Evolutionary conservation across 1,284 basidiomycete species (phyloP).

Genomic region (Neonothopanus nambi): DNA sequence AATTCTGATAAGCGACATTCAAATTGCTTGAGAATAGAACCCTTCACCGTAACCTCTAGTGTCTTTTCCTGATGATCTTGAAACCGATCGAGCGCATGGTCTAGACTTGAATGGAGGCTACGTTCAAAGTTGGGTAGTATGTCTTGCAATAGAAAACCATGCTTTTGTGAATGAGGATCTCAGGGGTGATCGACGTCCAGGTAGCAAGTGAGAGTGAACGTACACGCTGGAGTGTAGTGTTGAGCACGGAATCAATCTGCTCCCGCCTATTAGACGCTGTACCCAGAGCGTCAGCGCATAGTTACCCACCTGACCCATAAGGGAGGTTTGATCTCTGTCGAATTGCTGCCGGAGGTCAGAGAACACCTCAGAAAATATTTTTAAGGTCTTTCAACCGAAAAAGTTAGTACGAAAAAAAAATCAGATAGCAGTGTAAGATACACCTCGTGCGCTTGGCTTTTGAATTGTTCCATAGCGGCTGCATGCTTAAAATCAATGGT

Average conservation of each 20-base stretch:
- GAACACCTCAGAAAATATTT: background rate
- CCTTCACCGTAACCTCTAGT: conserved; percentile 3
- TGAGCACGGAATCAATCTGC: conserved; percentile 6
- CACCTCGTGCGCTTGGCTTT: conserved; percentile 1
- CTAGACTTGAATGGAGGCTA: conserved; percentile 1
- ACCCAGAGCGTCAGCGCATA: background rate
- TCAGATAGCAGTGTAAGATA: too few species aligned
- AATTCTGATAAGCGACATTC: background rate
- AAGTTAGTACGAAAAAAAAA: background rate
- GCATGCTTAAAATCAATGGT: background rate
- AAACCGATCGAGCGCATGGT: background rate
- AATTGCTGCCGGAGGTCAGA: conserved; percentile 2
- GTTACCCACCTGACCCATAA: background rate
- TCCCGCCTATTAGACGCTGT: background rate
- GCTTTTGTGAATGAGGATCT: background rate
- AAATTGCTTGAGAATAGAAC: background rate
- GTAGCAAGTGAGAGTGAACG: background rate
- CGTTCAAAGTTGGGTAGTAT: conserved; percentile 3
- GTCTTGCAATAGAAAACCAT: background rate
- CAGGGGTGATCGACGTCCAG: background rate
- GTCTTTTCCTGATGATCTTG: conserved; percentile 2
- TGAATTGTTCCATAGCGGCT: background rate
- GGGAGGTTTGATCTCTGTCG: background rate
- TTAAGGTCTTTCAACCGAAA: background rate
- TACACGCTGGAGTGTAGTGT: conserved; percentile 1